Evolutionary conservation across 2,329 filamentous ascomycete genomes (phyloP).

Genomic region (Samsoniella hepiali): DNA sequence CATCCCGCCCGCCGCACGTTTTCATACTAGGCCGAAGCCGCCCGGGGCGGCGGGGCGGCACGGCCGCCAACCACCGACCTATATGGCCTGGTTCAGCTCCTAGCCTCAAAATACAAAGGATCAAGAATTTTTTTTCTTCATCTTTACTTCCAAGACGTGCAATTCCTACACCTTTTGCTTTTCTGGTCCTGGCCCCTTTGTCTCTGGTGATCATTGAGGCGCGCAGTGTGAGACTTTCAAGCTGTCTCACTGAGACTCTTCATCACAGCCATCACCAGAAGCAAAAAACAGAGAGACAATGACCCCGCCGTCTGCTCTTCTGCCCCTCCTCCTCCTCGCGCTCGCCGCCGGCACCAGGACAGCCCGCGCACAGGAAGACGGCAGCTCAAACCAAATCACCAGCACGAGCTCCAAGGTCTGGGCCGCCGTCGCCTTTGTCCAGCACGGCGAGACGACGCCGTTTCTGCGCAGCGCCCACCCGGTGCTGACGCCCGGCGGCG

Average conservation of each 20-base stretch:
- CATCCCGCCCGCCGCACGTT: neutral
- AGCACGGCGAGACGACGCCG: constrained; percentile 54
- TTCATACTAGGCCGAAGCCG: neutral
- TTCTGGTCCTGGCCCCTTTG: neutral
- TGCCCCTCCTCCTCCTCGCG: constrained; percentile 1
- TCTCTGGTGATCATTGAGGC: neutral
- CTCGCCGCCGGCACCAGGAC: neutral
- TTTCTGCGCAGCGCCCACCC: constrained; percentile 27
- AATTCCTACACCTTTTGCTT: neutral
- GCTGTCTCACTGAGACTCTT: neutral
- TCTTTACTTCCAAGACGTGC: neutral
- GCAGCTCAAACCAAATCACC: neutral
- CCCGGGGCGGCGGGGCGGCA: neutral
- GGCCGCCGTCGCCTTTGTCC: constrained; percentile 47
- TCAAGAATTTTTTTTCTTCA: neutral
- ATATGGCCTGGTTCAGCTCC: neutral
- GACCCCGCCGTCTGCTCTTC: constrained; percentile 5
- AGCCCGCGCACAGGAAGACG: neutral
- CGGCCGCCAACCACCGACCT: constrained; percentile 4
- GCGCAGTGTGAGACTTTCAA: neutral
- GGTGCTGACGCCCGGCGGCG: constrained; percentile 50
- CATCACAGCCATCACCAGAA: neutral
- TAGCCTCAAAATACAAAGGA: neutral
- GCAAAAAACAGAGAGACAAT: neutral
- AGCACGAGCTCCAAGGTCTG: constrained; percentile 41